A percentile compares a stretch with the other conserved stretches of the same genome.
Conservation (phyloP, 2,329 filamentous ascomycete genomes). For the Pseudocercospora vitis region DNA sequence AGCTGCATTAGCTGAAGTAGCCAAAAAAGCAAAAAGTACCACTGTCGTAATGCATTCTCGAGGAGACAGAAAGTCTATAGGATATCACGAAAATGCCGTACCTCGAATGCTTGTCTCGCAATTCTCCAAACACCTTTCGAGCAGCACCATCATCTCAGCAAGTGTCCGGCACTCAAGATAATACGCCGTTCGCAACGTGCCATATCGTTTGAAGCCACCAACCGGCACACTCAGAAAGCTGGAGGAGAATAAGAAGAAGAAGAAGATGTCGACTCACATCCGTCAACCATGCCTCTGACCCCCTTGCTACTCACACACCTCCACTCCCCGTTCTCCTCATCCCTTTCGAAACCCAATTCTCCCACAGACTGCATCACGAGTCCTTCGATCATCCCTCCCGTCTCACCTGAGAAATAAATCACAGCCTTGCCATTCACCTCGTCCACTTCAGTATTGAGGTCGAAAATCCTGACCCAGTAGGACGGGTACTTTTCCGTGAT, state of each 20-base stretch:
- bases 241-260: neutral
- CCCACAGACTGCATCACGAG: constrained; percentile 13
- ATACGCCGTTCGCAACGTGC: neutral
- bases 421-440: constrained; percentile 8
- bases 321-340: constrained; percentile 7
- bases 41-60: no score
- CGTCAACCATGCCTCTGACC: constrained; percentile 9
- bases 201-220: no score
- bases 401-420: neutral
- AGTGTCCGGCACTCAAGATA: neutral
- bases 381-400: constrained; percentile 9
- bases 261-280: neutral
- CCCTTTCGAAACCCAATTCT: constrained; percentile 5
- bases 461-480: constrained; percentile 8
- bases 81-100: neutral
- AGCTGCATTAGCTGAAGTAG: no score
- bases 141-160: neutral
- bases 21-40: no score
- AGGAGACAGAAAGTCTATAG: no score
- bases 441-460: constrained; percentile 12
- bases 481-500: neutral
- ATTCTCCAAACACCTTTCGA: neutral
- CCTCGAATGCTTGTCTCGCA: neutral
- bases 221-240: no score
- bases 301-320: constrained; percentile 8